phyloP scores from a whole-genome alignment of 2,329 filamentous ascomycete genomes.

The Verruconis gallopava region DNA sequence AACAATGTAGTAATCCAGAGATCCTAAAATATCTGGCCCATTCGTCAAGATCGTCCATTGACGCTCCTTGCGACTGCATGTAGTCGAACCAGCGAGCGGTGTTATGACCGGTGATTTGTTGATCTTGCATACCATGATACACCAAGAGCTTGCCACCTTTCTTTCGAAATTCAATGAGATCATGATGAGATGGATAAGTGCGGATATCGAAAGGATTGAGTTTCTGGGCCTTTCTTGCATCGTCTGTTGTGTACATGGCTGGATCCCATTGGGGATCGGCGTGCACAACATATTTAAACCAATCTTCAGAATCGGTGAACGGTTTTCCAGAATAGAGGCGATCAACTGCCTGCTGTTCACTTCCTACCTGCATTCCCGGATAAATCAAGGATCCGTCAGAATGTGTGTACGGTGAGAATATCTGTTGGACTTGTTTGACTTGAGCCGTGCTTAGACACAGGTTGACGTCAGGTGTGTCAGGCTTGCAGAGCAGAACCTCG shows the following conservation, averaged over 20 bases:
- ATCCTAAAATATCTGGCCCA: slow-evolving; percentile 8
- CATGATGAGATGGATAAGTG: slow-evolving; percentile 3
- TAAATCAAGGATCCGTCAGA: slow-evolving; percentile 8
- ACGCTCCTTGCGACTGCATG: not conserved
- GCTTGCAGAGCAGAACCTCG: slow-evolving; percentile 70
- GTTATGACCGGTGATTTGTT: slow-evolving; percentile 6
- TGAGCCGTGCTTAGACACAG: slow-evolving; percentile 3
- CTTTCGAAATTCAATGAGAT: slow-evolving; percentile 5
- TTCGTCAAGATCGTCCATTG: not conserved
- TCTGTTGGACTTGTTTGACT: not conserved
- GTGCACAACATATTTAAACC: slow-evolving; percentile 9
- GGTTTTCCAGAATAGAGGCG: slow-evolving; percentile 6
- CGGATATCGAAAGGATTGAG: slow-evolving; percentile 9
- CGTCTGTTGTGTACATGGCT: not conserved
- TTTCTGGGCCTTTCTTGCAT: slow-evolving; percentile 1
- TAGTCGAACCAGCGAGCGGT: slow-evolving; percentile 7
- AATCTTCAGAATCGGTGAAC: slow-evolving; percentile 8
- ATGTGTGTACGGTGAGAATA: slow-evolving; percentile 3
- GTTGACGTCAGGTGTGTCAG: slow-evolving; percentile 56
- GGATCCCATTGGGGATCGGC: slow-evolving; percentile 4
- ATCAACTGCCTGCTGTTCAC: slow-evolving; percentile 9
- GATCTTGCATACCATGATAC: slow-evolving; percentile 9
- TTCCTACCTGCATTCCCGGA: slow-evolving; percentile 11
- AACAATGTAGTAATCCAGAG: slow-evolving; percentile 9
- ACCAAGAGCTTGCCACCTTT: slow-evolving; percentile 6